Conservation (phyloP, 768 basidiomycete species). For the Hygrophorus russula region DNA sequence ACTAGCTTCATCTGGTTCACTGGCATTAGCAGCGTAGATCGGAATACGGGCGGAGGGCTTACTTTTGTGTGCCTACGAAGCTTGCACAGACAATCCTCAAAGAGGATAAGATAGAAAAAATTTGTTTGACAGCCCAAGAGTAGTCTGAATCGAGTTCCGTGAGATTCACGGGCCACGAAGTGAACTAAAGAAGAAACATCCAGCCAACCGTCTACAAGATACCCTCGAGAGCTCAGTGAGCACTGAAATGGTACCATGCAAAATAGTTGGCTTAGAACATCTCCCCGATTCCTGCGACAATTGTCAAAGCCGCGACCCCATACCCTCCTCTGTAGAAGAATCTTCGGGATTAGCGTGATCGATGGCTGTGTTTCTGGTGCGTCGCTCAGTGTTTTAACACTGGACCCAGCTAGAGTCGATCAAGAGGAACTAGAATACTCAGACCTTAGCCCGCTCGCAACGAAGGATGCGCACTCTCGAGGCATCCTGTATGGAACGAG, state of each 20-base stretch:
- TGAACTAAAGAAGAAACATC: constrained; percentile 46
- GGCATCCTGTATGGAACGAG: constrained; percentile 46
- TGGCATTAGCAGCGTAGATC: too few species aligned
- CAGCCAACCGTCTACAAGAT: constrained; percentile 10
- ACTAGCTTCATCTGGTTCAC: not conserved
- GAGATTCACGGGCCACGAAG: constrained; percentile 45
- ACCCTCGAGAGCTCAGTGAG: too few species aligned
- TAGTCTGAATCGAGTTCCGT: constrained; percentile 64
- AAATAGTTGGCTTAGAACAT: constrained; percentile 5
- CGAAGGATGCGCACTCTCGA: constrained; percentile 13
- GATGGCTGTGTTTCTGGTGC: constrained; percentile 53
- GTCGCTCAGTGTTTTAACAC: constrained; percentile 44
- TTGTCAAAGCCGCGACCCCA: constrained; percentile 34
- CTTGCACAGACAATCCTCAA: too few species aligned
- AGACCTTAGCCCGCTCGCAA: constrained; percentile 80
- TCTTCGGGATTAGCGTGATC: constrained; percentile 8
- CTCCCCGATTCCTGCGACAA: constrained; percentile 45
- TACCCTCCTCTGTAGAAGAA: constrained; percentile 21
- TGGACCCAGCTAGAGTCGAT: constrained; percentile 53
- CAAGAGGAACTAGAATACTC: constrained; percentile 57
- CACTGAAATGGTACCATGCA: constrained; percentile 3
- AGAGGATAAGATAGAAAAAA: constrained; percentile 14
- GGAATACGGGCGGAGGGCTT: too few species aligned
- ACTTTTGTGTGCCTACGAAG: too few species aligned
- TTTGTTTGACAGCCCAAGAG: constrained; percentile 42